phyloP scores from a whole-genome alignment of 2,329 filamentous ascomycete species.

The Penicillium oxalicum region DNA sequence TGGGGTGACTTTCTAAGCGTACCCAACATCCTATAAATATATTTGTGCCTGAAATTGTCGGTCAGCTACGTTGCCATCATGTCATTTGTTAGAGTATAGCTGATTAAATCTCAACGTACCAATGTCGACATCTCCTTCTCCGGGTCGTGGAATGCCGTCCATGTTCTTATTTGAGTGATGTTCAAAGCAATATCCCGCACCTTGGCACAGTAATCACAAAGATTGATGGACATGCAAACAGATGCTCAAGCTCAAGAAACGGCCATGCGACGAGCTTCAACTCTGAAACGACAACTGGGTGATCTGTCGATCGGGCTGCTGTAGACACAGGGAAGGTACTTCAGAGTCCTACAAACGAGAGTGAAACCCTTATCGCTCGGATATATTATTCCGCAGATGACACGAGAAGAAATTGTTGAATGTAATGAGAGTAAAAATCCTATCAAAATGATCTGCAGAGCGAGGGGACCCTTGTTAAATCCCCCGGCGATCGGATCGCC shows the following conservation, averaged over 20 bases:
- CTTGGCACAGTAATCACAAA: too few species aligned
- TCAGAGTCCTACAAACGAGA: too few species aligned
- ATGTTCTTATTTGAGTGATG: constrained; percentile 1
- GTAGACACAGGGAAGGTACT: too few species aligned
- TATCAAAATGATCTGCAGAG: neutral
- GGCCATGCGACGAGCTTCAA: too few species aligned
- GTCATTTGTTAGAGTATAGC: too few species aligned
- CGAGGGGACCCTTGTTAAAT: neutral
- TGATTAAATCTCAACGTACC: constrained; percentile 6
- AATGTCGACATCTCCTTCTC: constrained; percentile 19
- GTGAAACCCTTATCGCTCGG: too few species aligned
- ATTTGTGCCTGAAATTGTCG: constrained; percentile 8
- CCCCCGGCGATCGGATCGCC: neutral
- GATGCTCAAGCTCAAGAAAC: too few species aligned
- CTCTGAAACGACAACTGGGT: too few species aligned
- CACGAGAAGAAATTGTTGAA: neutral
- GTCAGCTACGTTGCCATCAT: neutral
- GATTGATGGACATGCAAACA: too few species aligned
- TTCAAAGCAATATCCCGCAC: too few species aligned
- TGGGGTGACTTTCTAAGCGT: neutral
- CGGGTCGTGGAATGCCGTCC: constrained; percentile 14
- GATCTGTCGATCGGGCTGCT: too few species aligned
- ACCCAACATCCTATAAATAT: constrained; percentile 20
- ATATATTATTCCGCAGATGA: too few species aligned
- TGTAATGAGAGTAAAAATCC: neutral